Base-by-base conservation (phyloP, 768 basidiomycete species). In the Arthromyces matolae region DNA sequence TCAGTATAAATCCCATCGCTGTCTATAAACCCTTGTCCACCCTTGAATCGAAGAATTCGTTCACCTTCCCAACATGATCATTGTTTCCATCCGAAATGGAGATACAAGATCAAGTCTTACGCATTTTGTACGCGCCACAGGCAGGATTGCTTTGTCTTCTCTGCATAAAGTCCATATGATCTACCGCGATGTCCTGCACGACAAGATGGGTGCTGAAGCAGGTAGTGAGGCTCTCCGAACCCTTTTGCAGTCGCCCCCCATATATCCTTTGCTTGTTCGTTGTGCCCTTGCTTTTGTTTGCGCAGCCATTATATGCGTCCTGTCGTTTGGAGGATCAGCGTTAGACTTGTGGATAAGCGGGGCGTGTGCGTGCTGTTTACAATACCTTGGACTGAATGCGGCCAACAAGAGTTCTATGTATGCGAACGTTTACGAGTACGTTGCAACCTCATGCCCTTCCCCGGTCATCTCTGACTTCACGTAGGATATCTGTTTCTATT, bases 341-440 rank as follows among this genome's bases (percentile, higher is more conserved):
- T 68, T 89, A 52, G 93, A 94, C 55, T 89, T 92, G 79, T 83
- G 84, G 77, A 76, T 92, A 52, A 82, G 86, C 48, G 88, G 87
- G 10, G 62, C 71, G 0, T 86, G 81, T 45, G 84, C 84, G 8
- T 78, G 78, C 48, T 63, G 83, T 41, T 70, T 94, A 41, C 86
- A 89, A 58, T 90, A 86, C 63, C 73, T 93, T 35, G 89, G 90
- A 29, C 70, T 93, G 39, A 85, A 83, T 59, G 82, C 88, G 8
- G 91, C 92, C 3, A 79, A 84, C 55, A 91, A 88, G 67, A 93
- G 86, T 56, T 78, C 88, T 1, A 86, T 90, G 69, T 94, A 93
- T 65, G 90, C 91, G n/a, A 94, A 92, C 59, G 90, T 94, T 48
- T 95, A 93, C 60, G 93, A 95, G 93, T 93, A 63, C 64, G 90